These are phyloP conservation scores for Fusarium mangiferae DNA, from an alignment of 2,329 filamentous ascomycete genomes.

Conservation along the genomic window DNA sequence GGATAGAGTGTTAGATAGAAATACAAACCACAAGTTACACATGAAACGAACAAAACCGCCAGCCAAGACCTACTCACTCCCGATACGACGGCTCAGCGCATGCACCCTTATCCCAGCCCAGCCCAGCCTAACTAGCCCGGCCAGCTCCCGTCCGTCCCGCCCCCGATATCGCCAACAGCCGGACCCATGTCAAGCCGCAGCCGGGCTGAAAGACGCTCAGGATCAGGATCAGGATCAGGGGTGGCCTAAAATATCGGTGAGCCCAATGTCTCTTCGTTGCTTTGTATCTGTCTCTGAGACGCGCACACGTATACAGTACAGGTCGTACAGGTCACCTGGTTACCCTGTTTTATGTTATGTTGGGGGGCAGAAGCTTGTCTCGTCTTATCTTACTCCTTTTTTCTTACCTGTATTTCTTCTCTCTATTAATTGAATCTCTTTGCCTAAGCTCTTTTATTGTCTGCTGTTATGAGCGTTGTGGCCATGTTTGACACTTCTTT, in stretches of 20 bases:
- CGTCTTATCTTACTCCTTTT: not conserved
- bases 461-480: not conserved
- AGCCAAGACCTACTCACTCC: not conserved
- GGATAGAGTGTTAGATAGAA: not conserved
- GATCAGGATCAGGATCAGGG: slow-evolving; percentile 6
- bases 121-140: not conserved
- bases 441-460: not conserved
- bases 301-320: slow-evolving; percentile 1
- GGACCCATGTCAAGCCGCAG: slow-evolving; percentile 14
- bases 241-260: slow-evolving; percentile 33
- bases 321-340: slow-evolving; percentile 7
- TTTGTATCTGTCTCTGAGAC: not conserved
- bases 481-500: slow-evolving; percentile 13
- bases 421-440: not conserved
- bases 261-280: slow-evolving; percentile 1
- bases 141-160: slow-evolving; percentile 11
- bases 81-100: slow-evolving; percentile 8
- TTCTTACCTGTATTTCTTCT: not conserved
- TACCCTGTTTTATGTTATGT: not conserved
- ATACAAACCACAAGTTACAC: not conserved
- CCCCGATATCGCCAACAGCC: slow-evolving; percentile 32
- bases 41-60: not conserved
- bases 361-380: not conserved
- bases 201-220: slow-evolving; percentile 15
- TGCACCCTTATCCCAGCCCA: not conserved